Conservation (phyloP, 1,139 yeast species). For the Lodderomyces metapsilosis region DNA sequence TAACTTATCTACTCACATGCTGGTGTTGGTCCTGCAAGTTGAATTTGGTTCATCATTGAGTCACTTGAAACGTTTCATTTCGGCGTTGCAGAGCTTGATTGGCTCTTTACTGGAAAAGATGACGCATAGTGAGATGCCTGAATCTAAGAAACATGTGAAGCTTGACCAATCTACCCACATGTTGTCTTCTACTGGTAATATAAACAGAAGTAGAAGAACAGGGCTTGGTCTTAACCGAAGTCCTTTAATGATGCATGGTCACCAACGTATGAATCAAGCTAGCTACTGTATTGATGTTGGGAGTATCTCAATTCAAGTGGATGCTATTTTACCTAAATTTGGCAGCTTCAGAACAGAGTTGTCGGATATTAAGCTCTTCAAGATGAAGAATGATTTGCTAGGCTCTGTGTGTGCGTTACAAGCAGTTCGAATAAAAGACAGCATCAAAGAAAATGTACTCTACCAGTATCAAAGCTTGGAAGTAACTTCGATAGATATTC, state of each 20-base stretch:
- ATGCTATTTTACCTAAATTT: conserved; percentile 34
- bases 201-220: conserved; percentile 10
- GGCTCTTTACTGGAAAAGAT: background rate
- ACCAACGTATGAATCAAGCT: conserved; percentile 7
- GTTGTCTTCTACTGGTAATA: conserved; percentile 5
- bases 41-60: conserved; percentile 15
- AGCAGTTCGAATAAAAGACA: conserved; percentile 19
- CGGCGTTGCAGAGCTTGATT: conserved; percentile 14
- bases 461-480: conserved; percentile 25
- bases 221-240: conserved; percentile 10
- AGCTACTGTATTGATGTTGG: conserved; percentile 25
- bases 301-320: conserved; percentile 24
- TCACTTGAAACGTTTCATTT: conserved; percentile 15
- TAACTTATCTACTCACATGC: conserved; percentile 19
- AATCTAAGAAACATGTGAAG: conserved; percentile 1
- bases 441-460: conserved; percentile 27
- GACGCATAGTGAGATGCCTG: background rate
- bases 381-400: conserved; percentile 31
- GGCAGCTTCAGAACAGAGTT: conserved; percentile 40
- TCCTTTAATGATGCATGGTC: background rate
- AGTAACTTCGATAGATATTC: conserved; percentile 14
- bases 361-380: conserved; percentile 26
- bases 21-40: conserved; percentile 21
- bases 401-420: conserved; percentile 26
- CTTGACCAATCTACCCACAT: conserved; percentile 1